Conservation (phyloP, 1,139 yeast genomes). For the Hansenula lynferdii region DNA sequence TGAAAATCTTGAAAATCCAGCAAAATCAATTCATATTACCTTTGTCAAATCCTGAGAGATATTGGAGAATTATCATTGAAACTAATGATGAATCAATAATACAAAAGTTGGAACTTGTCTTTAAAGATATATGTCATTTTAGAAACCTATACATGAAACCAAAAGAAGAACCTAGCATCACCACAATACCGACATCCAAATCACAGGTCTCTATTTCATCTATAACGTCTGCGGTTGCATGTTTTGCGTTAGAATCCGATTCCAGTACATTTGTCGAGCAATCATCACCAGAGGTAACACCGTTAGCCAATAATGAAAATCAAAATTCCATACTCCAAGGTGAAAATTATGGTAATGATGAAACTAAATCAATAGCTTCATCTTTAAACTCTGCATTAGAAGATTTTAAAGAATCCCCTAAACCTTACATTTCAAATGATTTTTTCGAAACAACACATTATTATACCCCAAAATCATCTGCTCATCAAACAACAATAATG, state of each 20-base stretch:
- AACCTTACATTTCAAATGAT: conserved; percentile 19
- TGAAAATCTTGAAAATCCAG: conserved; percentile 51
- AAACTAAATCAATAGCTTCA: conserved; percentile 24
- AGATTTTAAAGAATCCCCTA: conserved; percentile 28
- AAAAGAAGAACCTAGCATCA: background rate
- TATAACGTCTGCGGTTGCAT: conserved; percentile 27
- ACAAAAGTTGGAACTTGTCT: conserved; percentile 32
- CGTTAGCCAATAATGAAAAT: background rate
- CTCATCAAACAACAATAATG: background rate
- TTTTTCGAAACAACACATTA: conserved; percentile 6
- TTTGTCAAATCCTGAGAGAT: conserved; percentile 64
- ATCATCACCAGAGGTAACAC: background rate
- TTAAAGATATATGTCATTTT: conserved; percentile 40
- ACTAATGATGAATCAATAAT: conserved; percentile 32
- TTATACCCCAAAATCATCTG: conserved; percentile 1
- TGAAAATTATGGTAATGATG: background rate
- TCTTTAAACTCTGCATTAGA: conserved; percentile 50
- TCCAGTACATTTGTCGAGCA: conserved; percentile 18
- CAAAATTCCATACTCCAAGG: no score
- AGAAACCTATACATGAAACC: conserved; percentile 32
- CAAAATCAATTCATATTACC: conserved; percentile 56
- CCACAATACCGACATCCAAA: conserved; percentile 4
- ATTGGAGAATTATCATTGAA: conserved; percentile 57
- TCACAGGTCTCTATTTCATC: conserved; percentile 20
- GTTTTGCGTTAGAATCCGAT: conserved; percentile 25